These are phyloP conservation scores for Leccinum ochraceum DNA, from an alignment of 768 basidiomycete species.

Conservation along the genomic window DNA sequence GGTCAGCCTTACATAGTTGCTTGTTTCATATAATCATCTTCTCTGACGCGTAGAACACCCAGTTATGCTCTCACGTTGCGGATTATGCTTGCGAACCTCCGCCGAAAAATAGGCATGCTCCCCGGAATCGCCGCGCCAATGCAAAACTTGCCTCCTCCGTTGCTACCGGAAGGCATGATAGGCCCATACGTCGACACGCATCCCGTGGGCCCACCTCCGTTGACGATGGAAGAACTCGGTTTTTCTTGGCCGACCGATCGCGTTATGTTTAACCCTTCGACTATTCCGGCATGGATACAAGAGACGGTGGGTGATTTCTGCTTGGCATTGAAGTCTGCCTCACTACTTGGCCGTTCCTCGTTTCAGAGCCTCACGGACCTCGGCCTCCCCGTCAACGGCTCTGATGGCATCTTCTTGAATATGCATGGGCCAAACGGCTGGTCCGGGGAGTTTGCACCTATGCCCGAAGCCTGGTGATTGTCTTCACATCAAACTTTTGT, in stretches of 20 bases:
- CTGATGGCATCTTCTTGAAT: slow-evolving; percentile 86
- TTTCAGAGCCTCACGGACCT: slow-evolving; percentile 82
- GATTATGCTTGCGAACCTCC: slow-evolving; percentile 90
- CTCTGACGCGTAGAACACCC: slow-evolving; percentile 12
- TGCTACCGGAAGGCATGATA: slow-evolving; percentile 59
- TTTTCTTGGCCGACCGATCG: slow-evolving; percentile 68
- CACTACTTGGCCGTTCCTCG: neutral
- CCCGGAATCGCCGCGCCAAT: slow-evolving; percentile 49
- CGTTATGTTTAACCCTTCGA: slow-evolving; percentile 71
- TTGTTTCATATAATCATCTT: neutral
- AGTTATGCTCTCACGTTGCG: slow-evolving; percentile 90
- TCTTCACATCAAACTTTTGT: slow-evolving; percentile 15
- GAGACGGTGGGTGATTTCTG: slow-evolving; percentile 64
- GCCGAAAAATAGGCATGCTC: slow-evolving; percentile 78
- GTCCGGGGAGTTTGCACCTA: slow-evolving; percentile 71
- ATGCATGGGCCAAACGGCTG: slow-evolving; percentile 71
- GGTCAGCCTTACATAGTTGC: slow-evolving; percentile 42
- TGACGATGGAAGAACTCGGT: slow-evolving; percentile 86
- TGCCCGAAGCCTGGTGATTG: slow-evolving; percentile 83
- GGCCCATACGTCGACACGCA: slow-evolving; percentile 56
- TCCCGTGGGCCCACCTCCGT: slow-evolving; percentile 52
- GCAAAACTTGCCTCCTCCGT: slow-evolving; percentile 53
- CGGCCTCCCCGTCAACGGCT: slow-evolving; percentile 88
- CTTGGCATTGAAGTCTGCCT: neutral
- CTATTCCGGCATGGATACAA: slow-evolving; percentile 90